These are phyloP conservation scores for Hyaloscypha finlandica DNA, from an alignment of 495 filamentous ascomycete genomes.

Conservation along the genomic window DNA sequence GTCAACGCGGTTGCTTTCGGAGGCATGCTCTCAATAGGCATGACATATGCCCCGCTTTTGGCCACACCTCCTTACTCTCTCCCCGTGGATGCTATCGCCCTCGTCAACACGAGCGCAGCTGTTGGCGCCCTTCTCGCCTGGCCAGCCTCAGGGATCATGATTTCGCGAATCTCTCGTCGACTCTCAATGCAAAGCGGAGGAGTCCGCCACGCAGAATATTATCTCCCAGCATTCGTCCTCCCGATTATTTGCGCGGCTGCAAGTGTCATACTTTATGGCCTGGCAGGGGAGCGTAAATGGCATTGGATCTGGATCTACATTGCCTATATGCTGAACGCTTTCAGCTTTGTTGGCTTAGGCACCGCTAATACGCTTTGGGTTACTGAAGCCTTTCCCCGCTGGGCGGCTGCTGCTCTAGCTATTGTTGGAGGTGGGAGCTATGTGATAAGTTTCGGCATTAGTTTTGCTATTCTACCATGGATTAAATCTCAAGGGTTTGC, in stretches of 20 bases:
- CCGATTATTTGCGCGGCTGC: conserved; percentile 8
- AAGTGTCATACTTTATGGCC: conserved; percentile 16
- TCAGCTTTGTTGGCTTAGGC: conserved; percentile 5
- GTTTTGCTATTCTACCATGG: conserved; percentile 24
- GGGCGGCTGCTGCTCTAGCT: conserved; percentile 23
- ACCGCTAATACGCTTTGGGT: conserved; percentile 24
- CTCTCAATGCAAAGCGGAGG: conserved; percentile 16
- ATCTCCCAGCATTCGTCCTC: conserved; percentile 22
- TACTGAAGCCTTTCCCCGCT: conserved; percentile 27
- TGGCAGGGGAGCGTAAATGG: conserved; percentile 7
- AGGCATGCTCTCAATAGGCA: conserved; percentile 39
- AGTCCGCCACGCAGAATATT: conserved; percentile 24
- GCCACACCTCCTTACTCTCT: conserved; percentile 39
- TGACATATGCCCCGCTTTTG: conserved; percentile 41
- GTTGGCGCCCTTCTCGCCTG: conserved; percentile 37
- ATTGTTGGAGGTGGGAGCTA: conserved; percentile 14
- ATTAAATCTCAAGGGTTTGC: conserved; percentile 13
- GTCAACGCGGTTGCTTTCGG: conserved; percentile 43
- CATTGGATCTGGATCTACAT: conserved; percentile 3
- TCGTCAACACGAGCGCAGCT: conserved; percentile 41
- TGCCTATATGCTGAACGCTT: conserved; percentile 12
- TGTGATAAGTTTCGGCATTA: conserved; percentile 14
- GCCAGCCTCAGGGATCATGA: conserved; percentile 35
- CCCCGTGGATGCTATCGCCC: conserved; percentile 35
- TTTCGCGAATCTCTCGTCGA: neutral